Conservation (phyloP, 164 flowering plant species). For the Liquidambar formosana region DNA sequence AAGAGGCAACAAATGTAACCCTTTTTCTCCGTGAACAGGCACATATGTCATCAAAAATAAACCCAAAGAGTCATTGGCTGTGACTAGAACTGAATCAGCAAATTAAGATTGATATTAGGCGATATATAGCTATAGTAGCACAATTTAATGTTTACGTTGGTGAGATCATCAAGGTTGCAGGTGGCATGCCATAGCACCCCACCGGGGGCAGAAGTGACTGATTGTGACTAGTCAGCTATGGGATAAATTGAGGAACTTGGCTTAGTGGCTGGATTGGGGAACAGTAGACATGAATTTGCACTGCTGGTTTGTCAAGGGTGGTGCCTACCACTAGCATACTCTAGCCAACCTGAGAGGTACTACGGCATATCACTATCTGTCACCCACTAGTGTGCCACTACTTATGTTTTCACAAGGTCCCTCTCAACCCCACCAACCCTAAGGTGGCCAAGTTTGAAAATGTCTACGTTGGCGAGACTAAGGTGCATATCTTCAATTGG, state of each 20-base stretch:
- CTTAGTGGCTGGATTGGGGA: neutral
- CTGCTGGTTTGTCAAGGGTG: neutral
- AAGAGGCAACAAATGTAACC: neutral
- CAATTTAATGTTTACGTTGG: no score
- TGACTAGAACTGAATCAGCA: neutral
- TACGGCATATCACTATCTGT: no score
- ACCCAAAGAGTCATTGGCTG: neutral
- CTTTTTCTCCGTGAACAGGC: neutral
- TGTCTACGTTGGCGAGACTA: no score
- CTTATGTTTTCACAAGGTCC: no score
- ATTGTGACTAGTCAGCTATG: neutral
- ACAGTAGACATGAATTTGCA: neutral
- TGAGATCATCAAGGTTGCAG: neutral
- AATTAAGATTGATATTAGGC: neutral
- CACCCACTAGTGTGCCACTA: no score
- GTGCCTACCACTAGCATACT: neutral
- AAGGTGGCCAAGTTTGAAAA: no score
- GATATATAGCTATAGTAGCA: neutral
- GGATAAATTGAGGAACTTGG: neutral
- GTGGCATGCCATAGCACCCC: neutral
- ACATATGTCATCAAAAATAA: neutral
- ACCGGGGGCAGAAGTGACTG: neutral
- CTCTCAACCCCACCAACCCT: no score
- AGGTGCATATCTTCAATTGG: no score
- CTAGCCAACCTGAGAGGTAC: neutral